Evolutionary conservation across 345 rosid genomes (phyloP).

Genomic region (Melastoma malabathricum): DNA sequence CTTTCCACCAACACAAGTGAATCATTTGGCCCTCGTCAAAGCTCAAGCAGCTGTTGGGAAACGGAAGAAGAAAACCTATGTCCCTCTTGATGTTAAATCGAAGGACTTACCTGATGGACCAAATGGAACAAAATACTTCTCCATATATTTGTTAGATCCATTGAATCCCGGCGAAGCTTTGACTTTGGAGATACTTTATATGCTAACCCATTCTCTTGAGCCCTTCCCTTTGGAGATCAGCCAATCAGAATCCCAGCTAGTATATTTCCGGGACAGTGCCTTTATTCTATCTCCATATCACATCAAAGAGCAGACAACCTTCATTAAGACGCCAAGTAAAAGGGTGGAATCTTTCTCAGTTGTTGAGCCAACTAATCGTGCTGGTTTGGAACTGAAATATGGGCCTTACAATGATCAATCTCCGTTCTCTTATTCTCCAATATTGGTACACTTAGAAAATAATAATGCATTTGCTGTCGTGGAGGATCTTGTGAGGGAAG

Average conservation of each 20-base stretch:
- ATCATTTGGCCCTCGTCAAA: conserved; percentile 59
- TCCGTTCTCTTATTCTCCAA: conserved; percentile 65
- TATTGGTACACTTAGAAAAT: conserved; percentile 78
- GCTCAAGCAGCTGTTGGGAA: conserved; percentile 63
- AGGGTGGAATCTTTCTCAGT: conserved; percentile 84
- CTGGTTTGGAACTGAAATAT: conserved; percentile 68
- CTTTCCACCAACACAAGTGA: conserved; percentile 59
- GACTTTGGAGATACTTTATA: conserved; percentile 72
- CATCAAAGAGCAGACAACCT: conserved; percentile 65
- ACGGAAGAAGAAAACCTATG: conserved; percentile 43
- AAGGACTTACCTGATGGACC: conserved; percentile 19
- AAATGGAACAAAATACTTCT: conserved; percentile 50
- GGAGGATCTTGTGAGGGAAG: conserved; percentile 38
- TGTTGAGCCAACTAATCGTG: conserved; percentile 66
- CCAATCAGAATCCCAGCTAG: conserved; percentile 90
- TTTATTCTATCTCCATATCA: conserved; percentile 61
- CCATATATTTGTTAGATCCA: conserved; percentile 39
- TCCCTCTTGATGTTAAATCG: conserved; percentile 51
- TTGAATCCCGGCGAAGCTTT: conserved; percentile 41
- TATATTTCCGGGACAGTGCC: conserved; percentile 72
- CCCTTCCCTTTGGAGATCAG: conserved; percentile 90
- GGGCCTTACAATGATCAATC: conserved; percentile 76
- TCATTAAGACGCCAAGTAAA: conserved; percentile 64
- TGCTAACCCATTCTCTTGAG: conserved; percentile 68
- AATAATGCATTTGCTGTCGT: conserved; percentile 95